Evolutionary conservation across 2,329 filamentous ascomycete genomes (phyloP).

Genomic region (Fusarium sacchari): DNA sequence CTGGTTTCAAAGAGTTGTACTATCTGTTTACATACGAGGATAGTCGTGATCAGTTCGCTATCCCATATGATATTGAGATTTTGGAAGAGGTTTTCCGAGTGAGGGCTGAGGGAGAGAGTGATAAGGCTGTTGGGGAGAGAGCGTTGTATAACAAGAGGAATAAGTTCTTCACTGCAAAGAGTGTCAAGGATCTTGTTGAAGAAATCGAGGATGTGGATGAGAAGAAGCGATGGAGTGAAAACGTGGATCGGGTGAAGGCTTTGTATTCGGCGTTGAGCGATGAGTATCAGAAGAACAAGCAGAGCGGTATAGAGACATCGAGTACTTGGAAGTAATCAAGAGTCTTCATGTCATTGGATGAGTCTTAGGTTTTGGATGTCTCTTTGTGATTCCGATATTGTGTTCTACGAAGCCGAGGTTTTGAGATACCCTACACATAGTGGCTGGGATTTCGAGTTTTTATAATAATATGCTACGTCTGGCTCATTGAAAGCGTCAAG

Average conservation of each 20-base stretch:
- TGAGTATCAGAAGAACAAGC: slow-evolving; percentile 61
- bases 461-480: no score
- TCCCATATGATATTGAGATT: slow-evolving; percentile 68
- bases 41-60: slow-evolving; percentile 64
- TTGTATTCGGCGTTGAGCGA: slow-evolving; percentile 59
- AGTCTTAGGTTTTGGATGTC: neutral
- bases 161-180: slow-evolving; percentile 62
- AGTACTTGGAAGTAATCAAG: slow-evolving; percentile 57
- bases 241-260: slow-evolving; percentile 60
- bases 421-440: no score
- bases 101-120: slow-evolving; percentile 50
- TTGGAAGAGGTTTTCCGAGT: slow-evolving; percentile 65
- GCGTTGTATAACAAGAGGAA: slow-evolving; percentile 65
- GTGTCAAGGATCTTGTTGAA: slow-evolving; percentile 53
- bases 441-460: no score
- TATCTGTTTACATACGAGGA: slow-evolving; percentile 70
- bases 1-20: slow-evolving; percentile 65
- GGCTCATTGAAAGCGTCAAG: fast-evolving
- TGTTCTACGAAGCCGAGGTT: no score
- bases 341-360: fast-evolving
- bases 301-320: slow-evolving; percentile 53
- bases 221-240: slow-evolving; percentile 46
- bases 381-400: no score
- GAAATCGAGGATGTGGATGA: slow-evolving; percentile 51
- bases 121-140: slow-evolving; percentile 50